Conservation (phyloP, 352 stramenopile genomes). For the Pythium phragmiticola region DNA sequence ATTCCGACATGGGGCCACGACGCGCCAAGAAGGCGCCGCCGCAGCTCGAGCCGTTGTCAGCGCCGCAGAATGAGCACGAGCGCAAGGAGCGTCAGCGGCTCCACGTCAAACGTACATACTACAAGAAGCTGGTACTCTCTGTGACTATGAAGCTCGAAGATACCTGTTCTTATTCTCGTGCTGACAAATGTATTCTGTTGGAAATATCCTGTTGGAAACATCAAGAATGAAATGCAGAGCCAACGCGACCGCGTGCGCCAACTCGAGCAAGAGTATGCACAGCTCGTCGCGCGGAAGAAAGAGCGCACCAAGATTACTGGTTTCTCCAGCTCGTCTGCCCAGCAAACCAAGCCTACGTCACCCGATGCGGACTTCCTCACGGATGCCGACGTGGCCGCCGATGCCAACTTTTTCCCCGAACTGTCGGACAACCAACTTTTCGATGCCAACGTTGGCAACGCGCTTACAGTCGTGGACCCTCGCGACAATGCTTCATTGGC, state of each 20-base stretch:
- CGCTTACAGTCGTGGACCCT: not conserved
- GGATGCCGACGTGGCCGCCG: slow-evolving; percentile 2
- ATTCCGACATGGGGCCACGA: slow-evolving; percentile 5
- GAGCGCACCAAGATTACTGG: not conserved
- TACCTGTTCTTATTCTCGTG: not conserved
- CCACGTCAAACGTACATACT: slow-evolving; percentile 27
- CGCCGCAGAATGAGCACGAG: slow-evolving; percentile 23
- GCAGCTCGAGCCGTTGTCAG: slow-evolving; percentile 17
- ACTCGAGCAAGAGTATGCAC: slow-evolving; percentile 19
- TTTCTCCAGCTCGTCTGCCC: not conserved
- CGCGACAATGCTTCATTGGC: not conserved
- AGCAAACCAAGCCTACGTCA: not conserved
- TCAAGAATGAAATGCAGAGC: slow-evolving; percentile 20
- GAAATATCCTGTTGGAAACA: not conserved
- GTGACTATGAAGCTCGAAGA: not conserved
- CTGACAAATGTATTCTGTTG: not conserved
- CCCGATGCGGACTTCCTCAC: slow-evolving; percentile 1
- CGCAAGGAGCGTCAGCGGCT: slow-evolving; percentile 21
- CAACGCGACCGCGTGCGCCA: slow-evolving; percentile 20
- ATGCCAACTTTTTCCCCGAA: slow-evolving; percentile 4
- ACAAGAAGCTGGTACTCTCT: slow-evolving; percentile 21
- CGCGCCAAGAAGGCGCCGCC: slow-evolving; percentile 14
- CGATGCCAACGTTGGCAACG: not conserved
- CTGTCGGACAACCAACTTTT: slow-evolving; percentile 1
- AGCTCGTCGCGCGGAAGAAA: slow-evolving; percentile 13